Evolutionary conservation across 148 eudicot species (phyloP).

Genomic region (Silene uniflora): DNA sequence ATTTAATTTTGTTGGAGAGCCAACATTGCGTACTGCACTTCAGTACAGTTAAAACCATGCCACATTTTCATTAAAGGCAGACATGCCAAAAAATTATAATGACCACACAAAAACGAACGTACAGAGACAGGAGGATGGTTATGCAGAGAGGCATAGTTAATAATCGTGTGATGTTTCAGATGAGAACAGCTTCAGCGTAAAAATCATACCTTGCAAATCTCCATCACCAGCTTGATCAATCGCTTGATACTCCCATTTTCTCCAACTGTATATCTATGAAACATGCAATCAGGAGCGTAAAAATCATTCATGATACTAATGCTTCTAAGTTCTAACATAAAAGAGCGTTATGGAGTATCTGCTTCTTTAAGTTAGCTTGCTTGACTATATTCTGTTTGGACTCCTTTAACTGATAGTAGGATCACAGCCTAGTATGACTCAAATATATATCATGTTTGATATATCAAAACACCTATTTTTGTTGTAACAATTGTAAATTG

Average conservation of each 20-base stretch:
- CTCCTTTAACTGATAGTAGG: background rate
- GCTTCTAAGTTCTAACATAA: conserved; percentile 3
- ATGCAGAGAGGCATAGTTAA: too few species aligned
- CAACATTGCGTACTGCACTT: background rate
- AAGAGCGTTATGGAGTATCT: background rate
- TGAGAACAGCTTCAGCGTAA: too few species aligned
- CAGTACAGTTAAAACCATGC: background rate
- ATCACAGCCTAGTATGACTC: background rate
- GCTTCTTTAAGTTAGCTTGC: too few species aligned
- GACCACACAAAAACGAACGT: background rate
- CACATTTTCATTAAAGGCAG: background rate
- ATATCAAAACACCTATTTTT: too few species aligned
- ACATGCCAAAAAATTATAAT: background rate
- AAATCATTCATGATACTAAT: background rate
- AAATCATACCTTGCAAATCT: conserved; percentile 45
- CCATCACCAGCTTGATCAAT: conserved; percentile 47
- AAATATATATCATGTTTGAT: too few species aligned
- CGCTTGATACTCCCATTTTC: conserved; percentile 90
- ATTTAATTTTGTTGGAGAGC: background rate
- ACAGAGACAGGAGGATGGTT: background rate
- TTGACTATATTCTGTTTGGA: background rate
- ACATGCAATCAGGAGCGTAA: conserved; percentile 16
- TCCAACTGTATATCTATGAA: conserved; percentile 94
- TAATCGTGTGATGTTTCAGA: too few species aligned
- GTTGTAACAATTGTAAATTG: too few species aligned